Base-by-base conservation (phyloP, 371 early-diverging fungal genomes). In the Mucor plumbeus region DNA sequence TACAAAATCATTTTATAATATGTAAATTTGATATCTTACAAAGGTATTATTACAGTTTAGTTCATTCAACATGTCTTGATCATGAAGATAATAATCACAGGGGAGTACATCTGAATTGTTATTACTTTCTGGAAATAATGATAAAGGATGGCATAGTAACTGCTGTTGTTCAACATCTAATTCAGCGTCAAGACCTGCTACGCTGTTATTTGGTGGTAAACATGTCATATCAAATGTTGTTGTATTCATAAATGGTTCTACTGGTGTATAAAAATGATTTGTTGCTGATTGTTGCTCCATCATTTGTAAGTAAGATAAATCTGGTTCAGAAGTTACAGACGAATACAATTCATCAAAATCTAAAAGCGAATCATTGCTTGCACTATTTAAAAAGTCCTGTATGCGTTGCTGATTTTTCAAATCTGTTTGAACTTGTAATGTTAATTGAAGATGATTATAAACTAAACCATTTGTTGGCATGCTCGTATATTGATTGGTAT, bases 371-470 rank as follows among this genome's bases (percentile, higher is more conserved):
- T 34, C 36, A 8, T 36, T 21, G 31, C 40, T 39, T 17, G 54
- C 53, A 47, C 53, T 53, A 19, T 59, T 65, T 15, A 47, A 61
- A 4, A 65, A 65, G 31, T 64, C 58, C 9, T 64, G 64, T 11
- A 64, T 50, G 14, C 63, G 64, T 7, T 58, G 58, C 11, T 65
- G 66, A 7, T 50, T 65, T 17, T 65, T 65, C 1, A 65, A 5
- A 17, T 65, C 66, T 26, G 60, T 65, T 34, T 65, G 66, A 3
- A 60, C 60, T 59, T 65, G 59, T 17, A 65, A 33, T 40, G 66
- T 65, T 34, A 41, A 40, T 26, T 65, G 66, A 34, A 65, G 21
- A 54, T 65, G 66, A 4, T 60, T 59, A 36, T 53, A 65, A 1
- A 65, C 66, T 10, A 65, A 40, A 3, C 59, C 66, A 35, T 59